phyloP scores from a whole-genome alignment of 2,329 filamentous ascomycete genomes.

The Microsporum canis region DNA sequence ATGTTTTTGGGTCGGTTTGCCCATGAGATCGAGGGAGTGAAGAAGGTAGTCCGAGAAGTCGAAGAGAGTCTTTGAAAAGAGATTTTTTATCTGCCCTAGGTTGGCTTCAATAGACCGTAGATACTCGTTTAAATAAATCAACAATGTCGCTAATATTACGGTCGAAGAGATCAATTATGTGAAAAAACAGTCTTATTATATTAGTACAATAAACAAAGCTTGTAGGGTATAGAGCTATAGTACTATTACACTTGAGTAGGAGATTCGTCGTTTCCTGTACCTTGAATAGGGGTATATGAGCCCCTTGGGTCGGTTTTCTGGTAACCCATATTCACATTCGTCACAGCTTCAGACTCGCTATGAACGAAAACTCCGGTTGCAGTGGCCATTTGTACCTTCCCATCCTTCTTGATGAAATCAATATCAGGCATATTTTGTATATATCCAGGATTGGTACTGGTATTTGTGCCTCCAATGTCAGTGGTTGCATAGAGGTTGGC shows the following conservation, averaged over 20 bases:
- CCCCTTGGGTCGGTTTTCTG: conserved; percentile 2
- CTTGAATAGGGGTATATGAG: conserved; percentile 6
- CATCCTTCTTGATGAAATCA: conserved; percentile 9
- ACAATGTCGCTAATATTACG: no score
- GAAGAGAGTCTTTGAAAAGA: conserved; percentile 24
- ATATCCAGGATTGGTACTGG: conserved; percentile 10
- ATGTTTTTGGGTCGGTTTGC: conserved; percentile 58
- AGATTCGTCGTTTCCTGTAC: neutral
- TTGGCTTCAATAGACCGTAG: no score
- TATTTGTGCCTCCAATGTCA: conserved; percentile 7
- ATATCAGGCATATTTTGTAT: conserved; percentile 11
- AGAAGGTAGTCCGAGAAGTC: conserved; percentile 62
- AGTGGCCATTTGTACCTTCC: conserved; percentile 9
- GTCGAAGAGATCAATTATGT: no score
- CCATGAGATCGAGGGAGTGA: conserved; percentile 61
- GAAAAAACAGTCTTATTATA: no score
- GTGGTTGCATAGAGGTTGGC: conserved; percentile 12
- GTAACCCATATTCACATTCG: neutral
- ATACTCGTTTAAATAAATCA: no score
- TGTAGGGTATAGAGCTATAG: neutral
- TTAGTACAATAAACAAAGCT: no score
- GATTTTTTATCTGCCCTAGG: neutral
- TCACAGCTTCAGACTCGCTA: neutral
- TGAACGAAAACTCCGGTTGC: conserved; percentile 10
- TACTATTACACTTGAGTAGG: neutral